These are phyloP conservation scores for Asterochloris erici DNA, from an alignment of 139 green algal species.

Conservation along the genomic window DNA sequence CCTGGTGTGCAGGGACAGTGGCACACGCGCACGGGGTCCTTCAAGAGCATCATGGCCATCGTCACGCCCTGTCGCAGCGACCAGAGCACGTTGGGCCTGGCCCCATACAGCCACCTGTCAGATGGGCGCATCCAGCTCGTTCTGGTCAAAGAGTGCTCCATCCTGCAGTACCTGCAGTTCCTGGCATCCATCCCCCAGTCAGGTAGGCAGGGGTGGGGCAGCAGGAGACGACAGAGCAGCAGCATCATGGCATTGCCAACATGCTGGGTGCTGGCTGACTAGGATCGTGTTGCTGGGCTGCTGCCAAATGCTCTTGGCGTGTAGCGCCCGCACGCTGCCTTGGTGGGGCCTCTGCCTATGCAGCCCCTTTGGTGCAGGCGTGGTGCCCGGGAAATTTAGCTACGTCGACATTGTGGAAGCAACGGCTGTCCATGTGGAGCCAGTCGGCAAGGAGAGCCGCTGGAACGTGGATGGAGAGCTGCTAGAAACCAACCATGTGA, in stretches of 20 bases:
- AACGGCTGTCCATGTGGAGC: constrained; percentile 32
- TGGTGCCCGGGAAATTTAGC: constrained; percentile 41
- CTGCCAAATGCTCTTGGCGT: no score
- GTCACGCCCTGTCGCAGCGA: constrained; percentile 76
- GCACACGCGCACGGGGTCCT: constrained; percentile 49
- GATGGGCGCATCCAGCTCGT: constrained; percentile 78
- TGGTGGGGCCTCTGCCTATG: no score
- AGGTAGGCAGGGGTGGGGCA: background rate
- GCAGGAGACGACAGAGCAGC: no score
- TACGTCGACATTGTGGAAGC: constrained; percentile 54
- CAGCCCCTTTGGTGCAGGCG: constrained; percentile 21
- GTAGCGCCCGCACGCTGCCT: no score
- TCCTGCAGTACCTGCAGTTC: constrained; percentile 69
- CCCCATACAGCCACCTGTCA: constrained; percentile 63
- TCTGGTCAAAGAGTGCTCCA: constrained; percentile 57
- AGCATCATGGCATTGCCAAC: no score
- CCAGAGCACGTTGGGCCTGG: constrained; percentile 63
- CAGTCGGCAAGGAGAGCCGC: constrained; percentile 20
- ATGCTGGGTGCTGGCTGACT: no score
- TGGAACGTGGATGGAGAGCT: constrained; percentile 88
- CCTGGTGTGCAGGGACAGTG: background rate
- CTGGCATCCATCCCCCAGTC: constrained; percentile 48
- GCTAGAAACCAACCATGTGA: constrained; percentile 31
- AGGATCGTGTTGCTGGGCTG: no score
- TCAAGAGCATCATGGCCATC: constrained; percentile 65